These are phyloP conservation scores for Cordyceps militaris DNA, from an alignment of 2,329 filamentous ascomycete genomes.

Conservation along the genomic window DNA sequence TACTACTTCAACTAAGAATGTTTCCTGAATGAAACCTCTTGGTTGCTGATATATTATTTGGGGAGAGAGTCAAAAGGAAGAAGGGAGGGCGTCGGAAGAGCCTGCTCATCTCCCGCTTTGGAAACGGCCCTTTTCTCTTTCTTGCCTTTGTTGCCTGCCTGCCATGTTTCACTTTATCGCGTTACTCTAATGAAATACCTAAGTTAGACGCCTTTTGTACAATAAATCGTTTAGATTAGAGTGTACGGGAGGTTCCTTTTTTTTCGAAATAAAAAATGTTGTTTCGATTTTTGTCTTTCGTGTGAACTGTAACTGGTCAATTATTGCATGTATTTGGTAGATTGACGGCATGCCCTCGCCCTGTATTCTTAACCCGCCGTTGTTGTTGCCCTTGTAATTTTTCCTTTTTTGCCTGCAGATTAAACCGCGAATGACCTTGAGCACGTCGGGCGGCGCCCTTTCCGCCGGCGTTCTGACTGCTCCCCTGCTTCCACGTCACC, in stretches of 20 bases:
- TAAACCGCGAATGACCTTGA: too few relatives aligned
- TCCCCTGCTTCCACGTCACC: too few relatives aligned
- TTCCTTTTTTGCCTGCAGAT: too few relatives aligned
- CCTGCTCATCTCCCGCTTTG: not conserved
- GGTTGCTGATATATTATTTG: constrained; percentile 1
- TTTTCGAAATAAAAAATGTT: not conserved
- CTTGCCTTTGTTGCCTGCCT: not conserved
- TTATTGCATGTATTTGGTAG: too few relatives aligned
- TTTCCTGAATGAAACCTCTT: not conserved
- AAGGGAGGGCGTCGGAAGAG: not conserved
- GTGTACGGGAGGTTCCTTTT: not conserved
- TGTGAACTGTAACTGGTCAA: too few relatives aligned
- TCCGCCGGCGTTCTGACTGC: too few relatives aligned
- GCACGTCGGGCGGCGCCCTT: too few relatives aligned
- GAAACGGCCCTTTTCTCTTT: not conserved
- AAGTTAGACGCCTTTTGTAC: constrained; percentile 11
- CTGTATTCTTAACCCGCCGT: too few relatives aligned
- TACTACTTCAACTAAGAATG: constrained; percentile 68
- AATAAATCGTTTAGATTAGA: constrained; percentile 7
- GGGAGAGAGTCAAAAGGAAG: not conserved
- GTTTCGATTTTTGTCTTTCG: not conserved
- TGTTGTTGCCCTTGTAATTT: too few relatives aligned
- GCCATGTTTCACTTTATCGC: not conserved
- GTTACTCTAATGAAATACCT: constrained; percentile 9
- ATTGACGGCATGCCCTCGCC: too few relatives aligned